These are phyloP conservation scores for Apiospora sp. DNA, from an alignment of 2,329 filamentous ascomycete species.

Conservation along the genomic window DNA sequence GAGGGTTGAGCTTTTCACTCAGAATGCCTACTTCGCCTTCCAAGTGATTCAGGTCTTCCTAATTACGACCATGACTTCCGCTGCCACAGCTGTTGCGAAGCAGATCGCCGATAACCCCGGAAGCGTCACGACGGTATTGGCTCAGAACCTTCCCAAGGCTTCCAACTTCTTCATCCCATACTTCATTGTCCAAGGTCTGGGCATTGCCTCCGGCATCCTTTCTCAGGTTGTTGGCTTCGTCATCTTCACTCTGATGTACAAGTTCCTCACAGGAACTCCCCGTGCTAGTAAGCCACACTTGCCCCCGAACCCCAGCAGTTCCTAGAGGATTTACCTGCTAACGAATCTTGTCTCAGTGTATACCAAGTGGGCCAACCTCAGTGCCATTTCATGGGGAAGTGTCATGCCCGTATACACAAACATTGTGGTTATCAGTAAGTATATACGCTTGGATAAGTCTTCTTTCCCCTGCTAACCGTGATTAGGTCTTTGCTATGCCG, in stretches of 20 bases:
- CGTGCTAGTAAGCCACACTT: slow-evolving; percentile 60
- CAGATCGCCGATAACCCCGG: slow-evolving; percentile 70
- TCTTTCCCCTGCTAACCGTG: slow-evolving; percentile 31
- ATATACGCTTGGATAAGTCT: background rate
- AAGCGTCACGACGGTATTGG: slow-evolving; percentile 69
- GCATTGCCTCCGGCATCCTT: slow-evolving; percentile 76
- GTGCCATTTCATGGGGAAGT: slow-evolving; percentile 83
- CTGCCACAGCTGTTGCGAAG: slow-evolving; percentile 74
- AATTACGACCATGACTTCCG: slow-evolving; percentile 82
- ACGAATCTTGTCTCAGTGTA: slow-evolving; percentile 58
- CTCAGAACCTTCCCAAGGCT: slow-evolving; percentile 77
- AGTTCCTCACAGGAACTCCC: slow-evolving; percentile 78
- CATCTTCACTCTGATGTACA: slow-evolving; percentile 77
- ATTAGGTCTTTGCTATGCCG: slow-evolving; percentile 81
- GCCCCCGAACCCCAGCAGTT: background rate
- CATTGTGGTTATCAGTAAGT: slow-evolving; percentile 78
- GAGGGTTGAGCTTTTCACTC: slow-evolving; percentile 85
- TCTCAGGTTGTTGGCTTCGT: slow-evolving; percentile 77
- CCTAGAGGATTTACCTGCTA: background rate
- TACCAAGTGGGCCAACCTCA: slow-evolving; percentile 76
- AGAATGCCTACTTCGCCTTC: slow-evolving; percentile 91
- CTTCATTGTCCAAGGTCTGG: slow-evolving; percentile 90
- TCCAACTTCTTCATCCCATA: slow-evolving; percentile 97
- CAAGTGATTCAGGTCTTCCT: slow-evolving; percentile 93
- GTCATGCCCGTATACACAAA: slow-evolving; percentile 84